phyloP scores from a whole-genome alignment of 2,329 filamentous ascomycete genomes.

The Rhynchosporium agropyri region DNA sequence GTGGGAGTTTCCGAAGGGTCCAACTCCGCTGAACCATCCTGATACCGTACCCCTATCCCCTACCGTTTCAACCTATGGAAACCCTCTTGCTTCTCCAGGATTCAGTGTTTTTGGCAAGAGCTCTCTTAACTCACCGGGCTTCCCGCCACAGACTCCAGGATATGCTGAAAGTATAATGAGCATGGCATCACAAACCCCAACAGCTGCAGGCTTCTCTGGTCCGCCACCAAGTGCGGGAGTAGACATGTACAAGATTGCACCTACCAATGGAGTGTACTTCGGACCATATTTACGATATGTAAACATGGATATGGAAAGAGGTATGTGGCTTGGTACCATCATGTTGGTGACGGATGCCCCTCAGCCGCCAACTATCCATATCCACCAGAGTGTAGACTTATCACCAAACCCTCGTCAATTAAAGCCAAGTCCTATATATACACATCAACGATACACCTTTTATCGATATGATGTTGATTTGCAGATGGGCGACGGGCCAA shows the following conservation, averaged over 20 bases:
- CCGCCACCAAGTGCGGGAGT: slow-evolving; percentile 88
- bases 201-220: slow-evolving; percentile 79
- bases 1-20: slow-evolving; percentile 98
- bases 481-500: slow-evolving; percentile 80
- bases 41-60: slow-evolving; percentile 84
- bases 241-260: slow-evolving; percentile 89
- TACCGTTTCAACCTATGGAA: slow-evolving; percentile 70
- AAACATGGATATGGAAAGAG: slow-evolving; percentile 94
- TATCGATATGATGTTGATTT: slow-evolving; percentile 93
- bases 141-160: slow-evolving; percentile 78
- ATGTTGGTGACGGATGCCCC: slow-evolving; percentile 88
- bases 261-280: slow-evolving; percentile 97
- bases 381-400: slow-evolving; percentile 86
- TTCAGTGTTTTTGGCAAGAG: slow-evolving; percentile 58
- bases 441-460: slow-evolving; percentile 92
- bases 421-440: slow-evolving; percentile 78
- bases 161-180: slow-evolving; percentile 88
- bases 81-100: slow-evolving; percentile 71
- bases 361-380: slow-evolving; percentile 93
- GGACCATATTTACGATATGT: slow-evolving; percentile 93
- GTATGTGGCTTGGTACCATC: slow-evolving; percentile 91
- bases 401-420: slow-evolving; percentile 92
- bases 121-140: slow-evolving; percentile 77
- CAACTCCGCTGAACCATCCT: slow-evolving; percentile 77
- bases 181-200: slow-evolving; percentile 74